Percentiles rank a stretch among this genome's conserved stretches.
Conservation (phyloP, 106 monocot genomes). For the Acorus calamus region DNA sequence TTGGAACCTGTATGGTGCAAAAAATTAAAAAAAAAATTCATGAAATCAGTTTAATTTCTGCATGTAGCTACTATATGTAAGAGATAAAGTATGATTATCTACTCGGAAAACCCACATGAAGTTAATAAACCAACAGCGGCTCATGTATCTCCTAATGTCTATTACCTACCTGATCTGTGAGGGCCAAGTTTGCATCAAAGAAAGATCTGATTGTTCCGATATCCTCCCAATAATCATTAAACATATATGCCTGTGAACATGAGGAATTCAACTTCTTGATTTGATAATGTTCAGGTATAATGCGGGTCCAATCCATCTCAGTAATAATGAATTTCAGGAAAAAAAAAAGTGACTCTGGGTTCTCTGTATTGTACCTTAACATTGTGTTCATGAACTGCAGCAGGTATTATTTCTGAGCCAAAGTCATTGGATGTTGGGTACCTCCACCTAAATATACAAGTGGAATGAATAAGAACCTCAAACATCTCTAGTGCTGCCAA, state of each 20-base stretch:
- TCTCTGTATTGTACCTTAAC: constrained; percentile 41
- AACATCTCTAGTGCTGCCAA: neutral
- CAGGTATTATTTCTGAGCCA: constrained; percentile 91
- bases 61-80: neutral
- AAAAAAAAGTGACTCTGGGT: neutral
- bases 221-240: constrained; percentile 91
- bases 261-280: too few species aligned
- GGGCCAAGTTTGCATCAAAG: constrained; percentile 85
- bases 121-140: too few species aligned
- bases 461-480: neutral
- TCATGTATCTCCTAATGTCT: too few species aligned
- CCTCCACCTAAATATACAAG: constrained; percentile 45
- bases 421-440: constrained; percentile 82
- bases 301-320: too few species aligned
- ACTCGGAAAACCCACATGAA: too few species aligned
- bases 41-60: neutral
- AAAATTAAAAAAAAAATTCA: neutral
- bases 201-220: constrained; percentile 85
- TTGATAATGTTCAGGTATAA: too few species aligned
- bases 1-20: constrained; percentile 44
- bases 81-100: neutral
- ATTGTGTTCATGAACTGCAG: constrained; percentile 67
- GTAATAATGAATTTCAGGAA: too few species aligned
- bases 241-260: constrained; percentile 64
- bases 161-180: constrained; percentile 61